These are phyloP conservation scores for Saturnispora bothae DNA, from an alignment of 805 yeast genomes.

Conservation along the genomic window DNA sequence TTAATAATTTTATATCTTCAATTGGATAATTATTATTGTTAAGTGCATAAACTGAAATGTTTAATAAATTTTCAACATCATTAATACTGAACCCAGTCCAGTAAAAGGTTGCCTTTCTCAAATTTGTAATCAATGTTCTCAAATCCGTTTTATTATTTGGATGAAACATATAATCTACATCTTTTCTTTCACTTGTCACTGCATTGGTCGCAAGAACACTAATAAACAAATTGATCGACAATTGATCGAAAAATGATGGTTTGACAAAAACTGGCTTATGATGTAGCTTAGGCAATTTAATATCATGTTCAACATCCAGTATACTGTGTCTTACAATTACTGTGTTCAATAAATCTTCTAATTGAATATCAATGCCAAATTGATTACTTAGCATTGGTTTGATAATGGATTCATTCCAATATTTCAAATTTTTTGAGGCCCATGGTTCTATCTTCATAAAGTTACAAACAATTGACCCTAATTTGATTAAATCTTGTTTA, in stretches of 20 bases:
- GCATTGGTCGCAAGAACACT: conserved; percentile 66
- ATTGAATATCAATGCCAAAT: conserved; percentile 32
- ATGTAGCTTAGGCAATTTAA: conserved; percentile 46
- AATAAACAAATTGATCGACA: conserved; percentile 53
- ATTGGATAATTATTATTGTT: conserved; percentile 26
- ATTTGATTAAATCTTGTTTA: conserved; percentile 39
- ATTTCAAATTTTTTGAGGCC: conserved; percentile 32
- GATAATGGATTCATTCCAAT: conserved; percentile 38
- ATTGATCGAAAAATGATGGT: conserved; percentile 52
- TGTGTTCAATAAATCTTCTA: conserved; percentile 34
- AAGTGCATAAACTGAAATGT: conserved; percentile 37
- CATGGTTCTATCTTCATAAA: conserved; percentile 54
- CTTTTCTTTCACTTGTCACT: conserved; percentile 59
- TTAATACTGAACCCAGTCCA: conserved; percentile 63
- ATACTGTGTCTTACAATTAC: conserved; percentile 47
- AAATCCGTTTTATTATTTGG: conserved; percentile 43
- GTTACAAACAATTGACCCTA: conserved; percentile 43
- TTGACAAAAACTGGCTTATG: conserved; percentile 48
- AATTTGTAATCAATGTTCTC: conserved; percentile 45
- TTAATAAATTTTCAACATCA: conserved; percentile 44
- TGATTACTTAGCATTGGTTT: conserved; percentile 35
- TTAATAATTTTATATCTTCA: conserved; percentile 33
- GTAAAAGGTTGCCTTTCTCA: conserved; percentile 58
- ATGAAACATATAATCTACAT: conserved; percentile 63
- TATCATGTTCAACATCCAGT: conserved; percentile 44